Evolutionary conservation across 805 yeast genomes (phyloP).

Genomic region (Yamadazyma olivae): DNA sequence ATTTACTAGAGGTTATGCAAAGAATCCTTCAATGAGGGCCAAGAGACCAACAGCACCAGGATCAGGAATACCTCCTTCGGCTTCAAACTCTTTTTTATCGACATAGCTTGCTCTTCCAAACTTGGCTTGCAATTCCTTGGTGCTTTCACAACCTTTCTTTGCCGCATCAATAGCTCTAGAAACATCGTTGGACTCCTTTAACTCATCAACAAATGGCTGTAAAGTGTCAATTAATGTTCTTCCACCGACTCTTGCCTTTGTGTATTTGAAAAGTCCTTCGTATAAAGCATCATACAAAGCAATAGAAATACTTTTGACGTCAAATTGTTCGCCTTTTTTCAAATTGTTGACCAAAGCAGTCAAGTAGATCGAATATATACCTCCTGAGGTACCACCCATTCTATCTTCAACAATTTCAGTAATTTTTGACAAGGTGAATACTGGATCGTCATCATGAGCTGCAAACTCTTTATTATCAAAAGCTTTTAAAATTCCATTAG

Average conservation of each 20-base stretch:
- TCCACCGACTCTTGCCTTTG: slow-evolving; percentile 86
- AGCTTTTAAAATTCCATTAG: slow-evolving; percentile 61
- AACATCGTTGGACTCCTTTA: slow-evolving; percentile 50
- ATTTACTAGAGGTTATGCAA: neutral
- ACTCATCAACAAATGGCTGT: slow-evolving; percentile 76
- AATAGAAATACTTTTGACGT: slow-evolving; percentile 35
- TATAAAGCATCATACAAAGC: slow-evolving; percentile 57
- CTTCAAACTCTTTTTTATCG: slow-evolving; percentile 53
- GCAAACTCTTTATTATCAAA: slow-evolving; percentile 38
- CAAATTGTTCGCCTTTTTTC: slow-evolving; percentile 35
- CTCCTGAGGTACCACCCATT: slow-evolving; percentile 99
- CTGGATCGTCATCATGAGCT: slow-evolving; percentile 42
- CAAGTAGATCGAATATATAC: slow-evolving; percentile 80
- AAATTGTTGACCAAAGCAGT: slow-evolving; percentile 65
- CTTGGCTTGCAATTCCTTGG: slow-evolving; percentile 73
- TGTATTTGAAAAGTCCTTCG: slow-evolving; percentile 75
- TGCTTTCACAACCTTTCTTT: slow-evolving; percentile 68
- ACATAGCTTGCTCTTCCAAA: slow-evolving; percentile 96
- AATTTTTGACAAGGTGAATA: slow-evolving; percentile 60
- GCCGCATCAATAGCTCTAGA: slow-evolving; percentile 67
- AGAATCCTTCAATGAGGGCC: slow-evolving; percentile 49
- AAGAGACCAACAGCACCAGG: slow-evolving; percentile 93
- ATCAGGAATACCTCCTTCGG: slow-evolving; percentile 78
- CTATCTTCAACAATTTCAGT: slow-evolving; percentile 81
- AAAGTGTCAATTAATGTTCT: slow-evolving; percentile 86